A percentile compares a stretch with the other conserved stretches of the same genome.
Evolutionary conservation across 306 rosid genomes (phyloP).

Genomic region (Datisca glomerata): DNA sequence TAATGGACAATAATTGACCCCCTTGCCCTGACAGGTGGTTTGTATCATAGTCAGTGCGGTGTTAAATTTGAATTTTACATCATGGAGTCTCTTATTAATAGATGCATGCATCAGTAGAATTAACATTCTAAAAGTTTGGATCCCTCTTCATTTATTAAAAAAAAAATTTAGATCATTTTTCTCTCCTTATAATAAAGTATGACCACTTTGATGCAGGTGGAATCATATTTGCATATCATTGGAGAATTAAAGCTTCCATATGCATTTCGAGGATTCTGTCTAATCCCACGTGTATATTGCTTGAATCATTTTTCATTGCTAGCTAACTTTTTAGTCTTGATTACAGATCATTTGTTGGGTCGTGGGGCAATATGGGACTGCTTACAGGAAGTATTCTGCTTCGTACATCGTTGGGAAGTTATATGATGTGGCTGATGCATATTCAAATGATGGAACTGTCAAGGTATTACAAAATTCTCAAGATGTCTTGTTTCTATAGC

Average conservation of each 20-base stretch:
- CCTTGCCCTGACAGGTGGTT: too few species aligned
- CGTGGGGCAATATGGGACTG: conserved; percentile 89
- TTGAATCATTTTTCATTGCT: not conserved
- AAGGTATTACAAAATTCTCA: conserved; percentile 43
- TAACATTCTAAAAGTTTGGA: too few species aligned
- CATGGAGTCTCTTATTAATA: too few species aligned
- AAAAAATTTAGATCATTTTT: not conserved
- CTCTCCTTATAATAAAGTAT: too few species aligned
- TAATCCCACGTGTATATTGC: conserved; percentile 2
- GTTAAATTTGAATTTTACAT: too few species aligned
- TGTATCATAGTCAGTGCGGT: too few species aligned
- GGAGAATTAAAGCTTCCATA: conserved; percentile 94
- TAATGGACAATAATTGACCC: too few species aligned
- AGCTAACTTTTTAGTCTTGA: conserved; percentile 13
- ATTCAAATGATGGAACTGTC: conserved; percentile 79
- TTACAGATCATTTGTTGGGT: conserved; percentile 98
- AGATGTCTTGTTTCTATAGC: not conserved
- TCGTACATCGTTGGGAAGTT: conserved; percentile 77
- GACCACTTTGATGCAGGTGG: too few species aligned
- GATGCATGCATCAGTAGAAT: too few species aligned
- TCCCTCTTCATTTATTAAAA: too few species aligned
- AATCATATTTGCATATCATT: conserved; percentile 68
- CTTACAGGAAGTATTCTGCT: conserved; percentile 74
- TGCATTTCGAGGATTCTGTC: conserved; percentile 49
- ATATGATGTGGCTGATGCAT: conserved; percentile 89